Base-by-base conservation (phyloP, 2,329 filamentous ascomycete genomes). In the Botrytis pseudocinerea region DNA sequence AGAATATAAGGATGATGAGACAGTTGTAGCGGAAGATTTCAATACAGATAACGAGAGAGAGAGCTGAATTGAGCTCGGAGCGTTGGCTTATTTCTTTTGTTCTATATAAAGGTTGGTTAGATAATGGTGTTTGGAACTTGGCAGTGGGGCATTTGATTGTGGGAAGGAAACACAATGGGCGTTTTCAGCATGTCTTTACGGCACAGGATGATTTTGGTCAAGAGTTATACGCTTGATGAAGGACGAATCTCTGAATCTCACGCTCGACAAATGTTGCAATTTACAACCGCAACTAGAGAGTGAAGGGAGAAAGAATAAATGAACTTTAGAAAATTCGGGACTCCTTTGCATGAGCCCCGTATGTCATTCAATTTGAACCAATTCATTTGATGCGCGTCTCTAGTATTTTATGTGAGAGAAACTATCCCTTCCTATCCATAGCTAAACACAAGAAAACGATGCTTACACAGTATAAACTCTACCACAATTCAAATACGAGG, bases 1-100 rank as follows among this genome's bases (percentile, higher is more conserved):
- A 51, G 65, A 69, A 69, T 59, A 57, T 57, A 32, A 35, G 4
- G 65, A 69, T 69, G 65, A 69, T 25, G 65, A 57, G 65, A 69
- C 65, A n/a, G 18, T 69, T 59, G 65, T 69, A 20, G 65, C n/a
- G 38, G 65, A 69, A 40, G 65, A 69, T 42, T 57, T 44, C 32
- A 59, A 57, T 12, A n/a, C 38, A 12, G n/a, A 44, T 32, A 20
- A 12, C 28, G 48, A 69, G 48, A n/a, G 10, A 28, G 54, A 59
- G 25, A 32, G 40, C n/a, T 69, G 38, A 57, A 69, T 57, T 57
- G 48, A 44, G 38, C 48, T 42, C 44, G 9, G 5, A 20, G 35
- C n/a, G 20, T 4, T 16, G 25, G n/a, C 12, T 20, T 9, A 22
- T 68, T 57, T 32, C 3, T 69, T 57, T 57, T 42, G 35, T 42